A percentile compares a stretch with the other conserved stretches of the same genome.
Conservation (phyloP, 805 yeast genomes). For the Wickerhamomyces xylosicus region DNA sequence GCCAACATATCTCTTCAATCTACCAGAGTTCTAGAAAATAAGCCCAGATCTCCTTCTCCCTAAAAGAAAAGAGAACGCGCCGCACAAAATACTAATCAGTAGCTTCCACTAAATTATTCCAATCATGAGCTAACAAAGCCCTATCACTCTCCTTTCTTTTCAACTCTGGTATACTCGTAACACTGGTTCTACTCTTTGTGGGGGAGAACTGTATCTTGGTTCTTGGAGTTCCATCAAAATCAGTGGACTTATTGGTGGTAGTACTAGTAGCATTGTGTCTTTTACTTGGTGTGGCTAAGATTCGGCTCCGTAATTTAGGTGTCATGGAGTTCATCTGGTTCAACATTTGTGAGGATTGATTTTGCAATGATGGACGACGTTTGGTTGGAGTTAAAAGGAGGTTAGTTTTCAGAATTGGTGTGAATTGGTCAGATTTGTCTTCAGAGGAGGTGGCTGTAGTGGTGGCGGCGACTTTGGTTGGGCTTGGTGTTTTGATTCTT, state of each 20-base stretch:
- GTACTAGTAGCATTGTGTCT: not conserved
- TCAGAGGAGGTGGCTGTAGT: not conserved
- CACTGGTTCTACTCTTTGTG: too few relatives aligned
- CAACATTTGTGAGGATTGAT: too few relatives aligned
- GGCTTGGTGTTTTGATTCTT: not conserved
- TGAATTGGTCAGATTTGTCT: too few relatives aligned
- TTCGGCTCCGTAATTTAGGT: not conserved
- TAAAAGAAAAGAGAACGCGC: too few relatives aligned
- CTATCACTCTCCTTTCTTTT: not conserved
- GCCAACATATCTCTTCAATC: too few relatives aligned
- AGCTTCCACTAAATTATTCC: too few relatives aligned
- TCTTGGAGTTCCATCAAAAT: too few relatives aligned
- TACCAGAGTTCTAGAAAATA: too few relatives aligned
- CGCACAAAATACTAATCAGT: too few relatives aligned
- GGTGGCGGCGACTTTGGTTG: not conserved
- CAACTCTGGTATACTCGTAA: not conserved
- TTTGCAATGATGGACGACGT: not conserved
- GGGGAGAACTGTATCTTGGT: not conserved
- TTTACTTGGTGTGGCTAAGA: not conserved
- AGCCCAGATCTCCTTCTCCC: too few relatives aligned
- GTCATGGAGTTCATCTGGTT: not conserved
- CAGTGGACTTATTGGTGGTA: not conserved
- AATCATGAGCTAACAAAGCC: not conserved
- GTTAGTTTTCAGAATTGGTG: not conserved
- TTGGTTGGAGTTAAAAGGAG: not conserved